phyloP scores from a whole-genome alignment of 306 rosid species.

The Adenanthera pavonina region DNA sequence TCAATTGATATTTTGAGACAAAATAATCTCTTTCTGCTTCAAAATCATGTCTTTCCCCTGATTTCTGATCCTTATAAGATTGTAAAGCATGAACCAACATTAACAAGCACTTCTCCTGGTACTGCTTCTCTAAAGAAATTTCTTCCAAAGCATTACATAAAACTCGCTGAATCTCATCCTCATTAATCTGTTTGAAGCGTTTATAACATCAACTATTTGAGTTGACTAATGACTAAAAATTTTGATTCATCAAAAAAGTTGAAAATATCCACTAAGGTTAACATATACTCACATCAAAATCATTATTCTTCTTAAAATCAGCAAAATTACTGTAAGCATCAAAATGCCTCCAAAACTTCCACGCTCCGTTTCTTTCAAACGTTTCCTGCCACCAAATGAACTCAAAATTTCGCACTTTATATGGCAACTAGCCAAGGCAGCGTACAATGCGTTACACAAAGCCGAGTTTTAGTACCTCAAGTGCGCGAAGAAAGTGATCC shows the following conservation, averaged over 20 bases:
- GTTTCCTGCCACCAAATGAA: conserved; percentile 54
- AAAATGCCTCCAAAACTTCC: conserved; percentile 83
- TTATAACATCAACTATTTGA: conserved; percentile 3
- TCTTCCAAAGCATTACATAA: conserved; percentile 80
- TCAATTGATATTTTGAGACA: conserved; percentile 68
- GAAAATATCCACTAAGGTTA: not conserved
- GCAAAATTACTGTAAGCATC: conserved; percentile 54
- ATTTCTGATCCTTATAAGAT: conserved; percentile 56
- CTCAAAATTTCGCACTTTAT: not conserved
- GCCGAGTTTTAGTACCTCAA: conserved; percentile 55
- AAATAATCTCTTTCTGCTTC: conserved; percentile 59
- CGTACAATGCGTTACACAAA: not conserved
- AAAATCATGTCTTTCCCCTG: conserved; percentile 52
- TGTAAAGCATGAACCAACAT: conserved; percentile 77
- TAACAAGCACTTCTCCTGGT: conserved; percentile 79
- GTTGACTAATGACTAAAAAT: not conserved
- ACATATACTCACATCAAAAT: conserved; percentile 51
- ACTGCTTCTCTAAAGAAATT: conserved; percentile 73
- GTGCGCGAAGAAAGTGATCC: conserved; percentile 73
- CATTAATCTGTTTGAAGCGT: conserved; percentile 50
- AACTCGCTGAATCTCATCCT: conserved; percentile 69
- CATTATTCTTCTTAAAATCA: conserved; percentile 41
- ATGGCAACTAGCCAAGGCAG: not conserved
- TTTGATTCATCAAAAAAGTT: not conserved
- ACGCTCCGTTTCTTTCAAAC: conserved; percentile 77